Evolutionary conservation across 257 asterid genomes (phyloP).

Genomic region (Solanum stenotomum): DNA sequence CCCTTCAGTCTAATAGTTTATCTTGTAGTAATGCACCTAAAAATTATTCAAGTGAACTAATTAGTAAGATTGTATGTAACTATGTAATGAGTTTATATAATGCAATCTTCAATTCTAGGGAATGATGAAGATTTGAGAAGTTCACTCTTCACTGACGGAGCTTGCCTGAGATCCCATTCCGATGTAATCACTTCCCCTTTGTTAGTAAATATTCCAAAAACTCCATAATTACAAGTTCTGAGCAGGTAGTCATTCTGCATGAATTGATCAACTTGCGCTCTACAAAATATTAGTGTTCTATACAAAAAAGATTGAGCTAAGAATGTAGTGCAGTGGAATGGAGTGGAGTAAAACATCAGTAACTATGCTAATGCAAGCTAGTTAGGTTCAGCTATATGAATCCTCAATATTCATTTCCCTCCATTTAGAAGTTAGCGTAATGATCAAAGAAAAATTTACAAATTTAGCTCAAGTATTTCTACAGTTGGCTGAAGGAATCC

Average conservation of each 20-base stretch:
- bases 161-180: not conserved
- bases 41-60: not conserved
- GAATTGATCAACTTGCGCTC: not conserved
- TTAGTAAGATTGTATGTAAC: not conserved
- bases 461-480: not conserved
- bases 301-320: not conserved
- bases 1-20: not conserved
- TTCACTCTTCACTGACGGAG: not conserved
- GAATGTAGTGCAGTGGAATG: not conserved
- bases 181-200: not conserved
- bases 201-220: not conserved
- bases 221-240: not conserved
- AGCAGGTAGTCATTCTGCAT: not conserved
- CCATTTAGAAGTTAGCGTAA: not conserved
- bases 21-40: not conserved
- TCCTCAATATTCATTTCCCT: not conserved
- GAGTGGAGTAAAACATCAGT: not conserved
- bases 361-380: not conserved
- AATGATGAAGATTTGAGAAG: not conserved
- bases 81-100: not conserved
- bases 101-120: not conserved
- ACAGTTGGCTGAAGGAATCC: not conserved
- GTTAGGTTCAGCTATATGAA: not conserved
- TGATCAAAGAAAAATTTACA: not conserved
- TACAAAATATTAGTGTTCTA: not conserved